These are phyloP conservation scores for Aegilops longissima DNA, from an alignment of 176 grass and related monocot genomes.

Conservation along the genomic window DNA sequence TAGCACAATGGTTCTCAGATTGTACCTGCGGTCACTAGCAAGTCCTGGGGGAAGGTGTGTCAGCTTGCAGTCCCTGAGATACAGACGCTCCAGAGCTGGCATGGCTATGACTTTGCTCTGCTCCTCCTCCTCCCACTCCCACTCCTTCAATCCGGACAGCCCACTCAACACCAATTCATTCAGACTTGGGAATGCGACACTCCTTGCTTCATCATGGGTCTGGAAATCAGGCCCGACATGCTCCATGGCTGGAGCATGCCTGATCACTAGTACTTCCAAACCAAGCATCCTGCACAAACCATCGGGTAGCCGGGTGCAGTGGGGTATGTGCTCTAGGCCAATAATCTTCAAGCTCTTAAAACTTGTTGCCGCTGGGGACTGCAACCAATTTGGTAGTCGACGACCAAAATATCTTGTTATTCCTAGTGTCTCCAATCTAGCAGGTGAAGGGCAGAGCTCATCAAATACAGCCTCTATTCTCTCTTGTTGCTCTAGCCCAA, in stretches of 20 bases:
- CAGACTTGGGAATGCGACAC: neutral
- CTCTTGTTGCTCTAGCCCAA: neutral
- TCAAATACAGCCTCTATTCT: neutral
- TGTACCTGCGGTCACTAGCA: neutral
- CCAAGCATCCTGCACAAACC: neutral
- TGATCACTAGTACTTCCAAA: no score
- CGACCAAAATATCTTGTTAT: conserved; percentile 11
- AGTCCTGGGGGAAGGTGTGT: neutral
- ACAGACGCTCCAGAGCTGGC: neutral
- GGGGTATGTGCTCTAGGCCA: accelerated
- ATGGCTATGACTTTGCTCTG: neutral
- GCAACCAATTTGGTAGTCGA: conserved; percentile 21
- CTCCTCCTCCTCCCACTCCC: conserved; percentile 25
- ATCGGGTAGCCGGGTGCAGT: neutral
- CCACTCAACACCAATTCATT: accelerated
- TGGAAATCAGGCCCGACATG: neutral
- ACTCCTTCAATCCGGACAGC: conserved; percentile 5
- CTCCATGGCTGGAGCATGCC: neutral
- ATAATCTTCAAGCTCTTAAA: neutral
- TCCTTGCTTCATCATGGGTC: neutral
- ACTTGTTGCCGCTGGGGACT: neutral
- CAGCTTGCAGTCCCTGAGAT: accelerated
- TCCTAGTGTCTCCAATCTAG: neutral
- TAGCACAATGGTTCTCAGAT: neutral
- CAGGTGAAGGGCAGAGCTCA: no score